phyloP scores from a whole-genome alignment of 495 filamentous ascomycete species.

The Penicillium desertorum region DNA sequence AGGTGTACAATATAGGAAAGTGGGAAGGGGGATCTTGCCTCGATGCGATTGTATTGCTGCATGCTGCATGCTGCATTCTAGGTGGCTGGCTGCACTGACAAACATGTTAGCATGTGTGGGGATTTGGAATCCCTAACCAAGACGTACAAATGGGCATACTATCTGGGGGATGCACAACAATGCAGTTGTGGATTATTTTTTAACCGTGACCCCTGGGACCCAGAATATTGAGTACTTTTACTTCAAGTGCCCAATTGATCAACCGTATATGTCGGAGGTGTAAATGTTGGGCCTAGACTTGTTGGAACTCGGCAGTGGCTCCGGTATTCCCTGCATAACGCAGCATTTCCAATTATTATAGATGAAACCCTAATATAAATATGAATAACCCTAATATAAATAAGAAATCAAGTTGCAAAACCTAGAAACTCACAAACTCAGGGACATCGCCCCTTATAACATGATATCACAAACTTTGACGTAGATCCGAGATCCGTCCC shows the following conservation, averaged over 20 bases:
- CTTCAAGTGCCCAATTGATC: neutral
- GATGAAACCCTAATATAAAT: neutral
- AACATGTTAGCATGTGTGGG: neutral
- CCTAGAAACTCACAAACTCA: neutral
- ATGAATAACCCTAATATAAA: neutral
- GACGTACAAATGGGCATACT: neutral
- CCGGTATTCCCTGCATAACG: neutral
- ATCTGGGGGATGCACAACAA: neutral
- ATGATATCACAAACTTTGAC: conserved; percentile 15
- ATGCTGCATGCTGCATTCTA: neutral
- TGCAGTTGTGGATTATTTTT: neutral
- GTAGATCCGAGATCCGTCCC: conserved; percentile 34
- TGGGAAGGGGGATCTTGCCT: conserved; percentile 3
- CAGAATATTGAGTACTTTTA: neutral
- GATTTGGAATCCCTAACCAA: neutral
- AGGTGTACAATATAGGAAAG: neutral
- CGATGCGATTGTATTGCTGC: neutral
- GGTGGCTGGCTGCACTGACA: neutral
- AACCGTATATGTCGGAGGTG: neutral
- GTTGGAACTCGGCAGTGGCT: neutral
- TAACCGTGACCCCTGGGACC: neutral
- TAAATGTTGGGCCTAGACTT: neutral
- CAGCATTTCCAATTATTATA: neutral
- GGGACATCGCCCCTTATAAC: conserved; percentile 12
- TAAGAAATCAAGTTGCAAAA: neutral